phyloP scores from a whole-genome alignment of 2,329 filamentous ascomycete genomes.

The Laburnicola sp. region DNA sequence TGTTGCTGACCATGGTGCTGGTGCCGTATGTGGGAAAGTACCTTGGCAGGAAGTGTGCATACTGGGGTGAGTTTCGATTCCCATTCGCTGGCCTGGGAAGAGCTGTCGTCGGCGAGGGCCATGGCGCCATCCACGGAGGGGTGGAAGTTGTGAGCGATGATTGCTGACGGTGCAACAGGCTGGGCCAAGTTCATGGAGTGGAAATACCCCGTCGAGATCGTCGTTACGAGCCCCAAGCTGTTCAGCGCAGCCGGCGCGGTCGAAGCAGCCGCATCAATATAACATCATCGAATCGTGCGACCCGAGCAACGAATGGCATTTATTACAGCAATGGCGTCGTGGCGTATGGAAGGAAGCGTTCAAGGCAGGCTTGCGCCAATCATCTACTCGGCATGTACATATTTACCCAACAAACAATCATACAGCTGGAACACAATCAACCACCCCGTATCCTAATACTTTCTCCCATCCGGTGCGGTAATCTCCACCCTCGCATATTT shows the following conservation, averaged over 20 bases:
- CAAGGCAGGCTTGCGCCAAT: not conserved
- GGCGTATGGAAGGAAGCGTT: constrained; percentile 4
- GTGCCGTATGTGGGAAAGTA: constrained; percentile 95
- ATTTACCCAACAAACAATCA: not conserved
- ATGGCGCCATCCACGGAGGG: not conserved
- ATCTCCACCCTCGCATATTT: constrained; percentile 7
- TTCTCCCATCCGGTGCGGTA: not conserved
- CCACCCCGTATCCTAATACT: not conserved
- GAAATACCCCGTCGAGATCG: constrained; percentile 81
- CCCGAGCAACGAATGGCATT: not conserved
- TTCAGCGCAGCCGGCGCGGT: constrained; percentile 54
- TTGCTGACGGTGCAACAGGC: constrained; percentile 57
- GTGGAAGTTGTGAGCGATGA: not conserved
- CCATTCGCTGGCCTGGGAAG: not conserved
- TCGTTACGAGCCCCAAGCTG: constrained; percentile 49
- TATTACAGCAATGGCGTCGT: constrained; percentile 13
- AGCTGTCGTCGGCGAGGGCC: not conserved
- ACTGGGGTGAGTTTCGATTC: constrained; percentile 73
- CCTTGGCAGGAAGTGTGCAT: constrained; percentile 90
- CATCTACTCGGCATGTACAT: not conserved
- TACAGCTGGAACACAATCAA: not conserved
- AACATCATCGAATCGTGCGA: not conserved
- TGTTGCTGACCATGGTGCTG: constrained; percentile 90
- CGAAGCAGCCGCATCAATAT: constrained; percentile 52
- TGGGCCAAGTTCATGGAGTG: constrained; percentile 95